These are phyloP conservation scores for Chlorociboria aeruginascens DNA, from an alignment of 495 filamentous ascomycete species.

Conservation along the genomic window DNA sequence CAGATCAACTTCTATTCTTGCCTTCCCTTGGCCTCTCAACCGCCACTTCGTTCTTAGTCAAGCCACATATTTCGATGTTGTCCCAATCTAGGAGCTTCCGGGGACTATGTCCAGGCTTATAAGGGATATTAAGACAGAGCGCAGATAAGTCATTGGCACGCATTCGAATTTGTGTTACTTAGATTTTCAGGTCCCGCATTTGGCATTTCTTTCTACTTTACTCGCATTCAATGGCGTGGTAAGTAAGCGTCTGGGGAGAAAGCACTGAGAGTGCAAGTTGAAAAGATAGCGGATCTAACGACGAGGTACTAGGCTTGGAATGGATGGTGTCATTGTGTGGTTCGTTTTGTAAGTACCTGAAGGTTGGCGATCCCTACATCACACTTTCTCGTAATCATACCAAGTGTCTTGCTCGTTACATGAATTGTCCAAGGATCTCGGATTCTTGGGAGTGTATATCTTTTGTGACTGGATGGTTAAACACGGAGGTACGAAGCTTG, in stretches of 20 bases:
- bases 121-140: slow-evolving; percentile 2
- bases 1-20: slow-evolving; percentile 7
- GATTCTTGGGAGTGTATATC: too few species aligned
- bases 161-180: slow-evolving; percentile 8
- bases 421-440: background rate
- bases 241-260: background rate
- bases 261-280: too few species aligned
- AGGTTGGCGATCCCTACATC: slow-evolving; percentile 14
- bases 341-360: slow-evolving; percentile 17
- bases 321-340: background rate
- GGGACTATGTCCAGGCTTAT: background rate
- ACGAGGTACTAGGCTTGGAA: background rate
- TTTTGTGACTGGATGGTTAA: too few species aligned
- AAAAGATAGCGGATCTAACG: background rate
- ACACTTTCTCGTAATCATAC: background rate
- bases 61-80: background rate
- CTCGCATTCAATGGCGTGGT: slow-evolving; percentile 5
- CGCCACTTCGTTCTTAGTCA: background rate
- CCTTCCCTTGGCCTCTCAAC: slow-evolving; percentile 6
- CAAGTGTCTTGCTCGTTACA: background rate
- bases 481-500: too few species aligned
- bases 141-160: slow-evolving; percentile 15
- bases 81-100: background rate
- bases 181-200: slow-evolving; percentile 3
- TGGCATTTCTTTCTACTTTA: slow-evolving; percentile 8